These are phyloP conservation scores for Tuctoria greenei DNA, from an alignment of 176 grass and related monocot genomes.

Conservation along the genomic window DNA sequence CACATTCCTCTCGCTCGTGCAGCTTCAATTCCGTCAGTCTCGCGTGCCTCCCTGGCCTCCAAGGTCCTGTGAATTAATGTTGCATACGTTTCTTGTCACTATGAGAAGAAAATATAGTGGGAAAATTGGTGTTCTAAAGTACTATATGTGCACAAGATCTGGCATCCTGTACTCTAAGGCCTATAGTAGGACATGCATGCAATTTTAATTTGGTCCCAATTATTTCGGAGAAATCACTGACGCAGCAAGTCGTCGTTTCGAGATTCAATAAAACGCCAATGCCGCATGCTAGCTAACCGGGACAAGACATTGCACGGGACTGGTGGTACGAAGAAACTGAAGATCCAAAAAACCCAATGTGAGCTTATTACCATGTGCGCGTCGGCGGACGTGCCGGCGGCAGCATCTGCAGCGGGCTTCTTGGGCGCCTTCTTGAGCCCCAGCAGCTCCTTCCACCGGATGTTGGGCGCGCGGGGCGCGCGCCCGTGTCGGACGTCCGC, in stretches of 20 bases:
- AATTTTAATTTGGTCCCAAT: neutral
- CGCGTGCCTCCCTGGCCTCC: constrained; percentile 39
- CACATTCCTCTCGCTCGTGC: neutral
- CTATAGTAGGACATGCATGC: neutral
- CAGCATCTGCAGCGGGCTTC: constrained; percentile 23
- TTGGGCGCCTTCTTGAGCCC: neutral
- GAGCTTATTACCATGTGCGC: constrained; percentile 16
- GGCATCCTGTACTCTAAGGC: neutral
- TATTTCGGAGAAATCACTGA: constrained; percentile 32
- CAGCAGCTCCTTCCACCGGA: constrained; percentile 60
- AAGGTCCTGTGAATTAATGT: constrained; percentile 36
- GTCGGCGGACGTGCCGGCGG: constrained; percentile 36
- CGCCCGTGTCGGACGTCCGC: constrained; percentile 38
- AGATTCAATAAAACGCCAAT: constrained; percentile 26
- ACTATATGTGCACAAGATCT: neutral
- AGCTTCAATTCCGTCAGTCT: constrained; percentile 28
- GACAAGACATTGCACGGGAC: constrained; percentile 34
- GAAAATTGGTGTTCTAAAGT: neutral
- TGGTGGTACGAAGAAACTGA: neutral
- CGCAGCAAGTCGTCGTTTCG: constrained; percentile 22
- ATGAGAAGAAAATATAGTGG: neutral
- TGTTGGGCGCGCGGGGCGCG: constrained; percentile 48
- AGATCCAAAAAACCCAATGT: too few relatives aligned
- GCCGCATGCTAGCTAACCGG: constrained; percentile 27
- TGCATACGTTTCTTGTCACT: neutral